Evolutionary conservation across 768 basidiomycete genomes (phyloP).

Genomic region (Hygrophorus pudorinus): DNA sequence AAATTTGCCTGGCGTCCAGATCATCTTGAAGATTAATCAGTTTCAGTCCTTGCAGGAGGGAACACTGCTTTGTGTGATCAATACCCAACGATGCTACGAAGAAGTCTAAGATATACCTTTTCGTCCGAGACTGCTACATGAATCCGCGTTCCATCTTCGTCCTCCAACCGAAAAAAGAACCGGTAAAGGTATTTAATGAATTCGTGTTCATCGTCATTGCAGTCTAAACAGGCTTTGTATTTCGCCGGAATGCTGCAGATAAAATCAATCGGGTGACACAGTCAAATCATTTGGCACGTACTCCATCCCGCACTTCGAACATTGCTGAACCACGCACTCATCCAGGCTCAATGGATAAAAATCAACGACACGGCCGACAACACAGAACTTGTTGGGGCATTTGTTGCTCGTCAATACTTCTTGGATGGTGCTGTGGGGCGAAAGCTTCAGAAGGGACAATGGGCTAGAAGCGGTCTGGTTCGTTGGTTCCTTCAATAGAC

Average conservation of each 20-base stretch:
- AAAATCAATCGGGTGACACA: not conserved
- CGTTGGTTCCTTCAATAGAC: not conserved
- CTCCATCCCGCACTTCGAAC: conserved; percentile 43
- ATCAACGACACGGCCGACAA: conserved; percentile 42
- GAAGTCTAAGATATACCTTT: conserved; percentile 20
- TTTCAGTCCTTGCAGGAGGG: conserved; percentile 33
- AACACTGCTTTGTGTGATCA: conserved; percentile 22
- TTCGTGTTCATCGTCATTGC: conserved; percentile 43
- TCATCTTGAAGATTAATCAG: conserved; percentile 36
- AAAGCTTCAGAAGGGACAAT: not conserved
- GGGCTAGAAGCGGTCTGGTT: not conserved
- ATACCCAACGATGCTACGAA: not conserved
- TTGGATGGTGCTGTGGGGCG: conserved; percentile 19
- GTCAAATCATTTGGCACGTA: conserved; percentile 18
- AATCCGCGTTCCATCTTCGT: conserved; percentile 33
- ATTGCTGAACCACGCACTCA: conserved; percentile 39
- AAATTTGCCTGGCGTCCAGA: conserved; percentile 21
- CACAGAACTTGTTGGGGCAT: conserved; percentile 28
- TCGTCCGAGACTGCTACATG: conserved; percentile 36
- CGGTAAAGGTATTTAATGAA: conserved; percentile 38
- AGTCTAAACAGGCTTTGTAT: conserved; percentile 37
- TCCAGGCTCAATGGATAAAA: conserved; percentile 43
- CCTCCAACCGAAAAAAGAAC: conserved; percentile 41
- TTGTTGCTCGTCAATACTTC: conserved; percentile 23
- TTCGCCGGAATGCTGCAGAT: conserved; percentile 31